Percentiles rank a stretch among this genome's conserved stretches.
These are phyloP conservation scores for Trypanosoma rangeli DNA, from an alignment of 208 protist species.

Conservation along the genomic window DNA sequence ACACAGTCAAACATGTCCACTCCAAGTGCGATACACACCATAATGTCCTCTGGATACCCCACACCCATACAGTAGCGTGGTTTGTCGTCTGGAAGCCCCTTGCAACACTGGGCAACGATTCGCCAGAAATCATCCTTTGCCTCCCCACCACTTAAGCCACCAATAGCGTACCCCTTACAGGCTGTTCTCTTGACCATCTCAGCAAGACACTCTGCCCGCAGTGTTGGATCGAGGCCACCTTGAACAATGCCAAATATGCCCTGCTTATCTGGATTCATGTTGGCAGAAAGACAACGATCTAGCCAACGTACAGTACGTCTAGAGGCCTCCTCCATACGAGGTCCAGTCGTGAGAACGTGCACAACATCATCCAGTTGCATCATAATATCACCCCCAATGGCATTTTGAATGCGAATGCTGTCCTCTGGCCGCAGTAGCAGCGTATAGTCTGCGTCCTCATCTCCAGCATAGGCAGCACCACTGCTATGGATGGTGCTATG, in stretches of 20 bases:
- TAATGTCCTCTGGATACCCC: slow-evolving; percentile 98
- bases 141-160: slow-evolving; percentile 98
- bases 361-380: slow-evolving; percentile 99
- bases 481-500: slow-evolving; percentile 1
- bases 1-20: slow-evolving; percentile 99
- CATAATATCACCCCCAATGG: slow-evolving; percentile 99
- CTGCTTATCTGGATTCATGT: slow-evolving; percentile 91
- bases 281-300: slow-evolving; percentile 96
- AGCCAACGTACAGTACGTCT: slow-evolving; percentile 97
- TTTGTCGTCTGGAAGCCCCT: slow-evolving; percentile 86
- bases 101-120: slow-evolving; percentile 92
- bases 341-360: slow-evolving; percentile 81
- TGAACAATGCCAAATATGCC: slow-evolving; percentile 99
- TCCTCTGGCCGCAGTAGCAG: slow-evolving; percentile 98
- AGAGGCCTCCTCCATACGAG: slow-evolving; percentile 96
- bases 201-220: slow-evolving; percentile 90
- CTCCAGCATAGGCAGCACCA: slow-evolving; percentile 9
- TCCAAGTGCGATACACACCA: slow-evolving; percentile 98
- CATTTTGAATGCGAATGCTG: slow-evolving; percentile 98
- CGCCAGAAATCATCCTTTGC: slow-evolving; percentile 97
- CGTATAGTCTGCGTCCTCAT: slow-evolving; percentile 46
- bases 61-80: slow-evolving; percentile 99
- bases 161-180: slow-evolving; percentile 98
- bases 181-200: slow-evolving; percentile 93
- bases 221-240: slow-evolving; percentile 89